Evolutionary conservation across 805 yeast genomes (phyloP), one percentile per base, ranked within the genome.

Genomic region (Brettanomyces sp.): DNA sequence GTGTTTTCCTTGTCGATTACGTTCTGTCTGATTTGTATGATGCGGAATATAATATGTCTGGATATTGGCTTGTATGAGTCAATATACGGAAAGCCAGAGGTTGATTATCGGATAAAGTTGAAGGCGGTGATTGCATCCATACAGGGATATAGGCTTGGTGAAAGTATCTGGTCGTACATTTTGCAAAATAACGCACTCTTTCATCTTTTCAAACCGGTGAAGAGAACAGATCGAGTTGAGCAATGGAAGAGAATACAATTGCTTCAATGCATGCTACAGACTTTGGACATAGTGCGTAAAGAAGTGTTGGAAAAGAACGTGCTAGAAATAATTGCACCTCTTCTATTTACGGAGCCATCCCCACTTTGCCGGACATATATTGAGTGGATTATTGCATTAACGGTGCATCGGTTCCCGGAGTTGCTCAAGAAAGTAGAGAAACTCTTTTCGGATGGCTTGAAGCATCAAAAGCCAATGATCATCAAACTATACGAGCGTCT

Each of bases 301-400:
- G 47, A 47, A 0, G 49, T 48, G 0, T 43, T 65, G 14, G 43
- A 45, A 0, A 35, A 42, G 4, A 36, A 43, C 5, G 9, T 36
- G n/a, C 28, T 21, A 13, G 32, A 43, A 23, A 21, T 52, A 3
- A 50, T 73, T 11, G 43, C 70, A 4, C 58, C 61, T 0, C 57
- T 66, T 7, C 65, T 86, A 11, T 66, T 72, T 38, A 62, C 66
- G 2, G 98, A 91, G 50, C 77, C 86, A 12, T 83, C 93, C 50
- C 96, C 96, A 0, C 65, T 80, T 41, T 85, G 79, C 4, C 73
- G 97, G 47, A 65, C 74, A 3, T 86, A 83, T 55, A 63, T 85
- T 45, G 97, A 90, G 56, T 90, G 96, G 96, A 67, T 82, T 12
- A 62, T 82, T 36, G 74, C 86, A 0, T 62, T 67, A 13, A 64